phyloP scores from a whole-genome alignment of 2,329 filamentous ascomycete genomes.

The Fusarium continuum region DNA sequence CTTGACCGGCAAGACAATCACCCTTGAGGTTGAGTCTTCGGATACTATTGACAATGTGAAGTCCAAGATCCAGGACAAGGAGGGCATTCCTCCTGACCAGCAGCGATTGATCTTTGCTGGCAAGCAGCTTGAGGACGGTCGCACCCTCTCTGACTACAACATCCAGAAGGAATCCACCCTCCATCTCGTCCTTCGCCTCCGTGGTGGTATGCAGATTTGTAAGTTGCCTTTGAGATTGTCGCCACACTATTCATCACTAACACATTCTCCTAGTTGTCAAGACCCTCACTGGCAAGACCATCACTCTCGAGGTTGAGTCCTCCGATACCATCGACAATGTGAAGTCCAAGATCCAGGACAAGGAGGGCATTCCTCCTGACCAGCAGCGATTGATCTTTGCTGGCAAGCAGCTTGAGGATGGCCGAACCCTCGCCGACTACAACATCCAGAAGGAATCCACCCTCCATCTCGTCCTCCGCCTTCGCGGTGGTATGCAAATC shows the following conservation, averaged over 20 bases:
- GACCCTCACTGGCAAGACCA: constrained; percentile 92
- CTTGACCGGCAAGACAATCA: constrained; percentile 74
- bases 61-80: constrained; percentile 98
- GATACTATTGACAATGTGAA: constrained; percentile 99
- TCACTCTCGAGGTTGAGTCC: constrained; percentile 89
- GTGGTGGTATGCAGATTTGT: constrained; percentile 73
- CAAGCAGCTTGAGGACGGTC: constrained; percentile 94
- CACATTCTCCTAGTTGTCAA: constrained; percentile 66
- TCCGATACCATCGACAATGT: constrained; percentile 96
- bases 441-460: constrained; percentile 96
- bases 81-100: constrained; percentile 95
- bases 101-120: constrained; percentile 96
- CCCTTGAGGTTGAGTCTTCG: constrained; percentile 79
- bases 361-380: constrained; percentile 95
- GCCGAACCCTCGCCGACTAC: constrained; percentile 89
- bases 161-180: constrained; percentile 74
- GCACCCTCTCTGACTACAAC: constrained; percentile 65
- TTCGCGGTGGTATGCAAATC: constrained; percentile 90
- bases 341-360: constrained; percentile 97
- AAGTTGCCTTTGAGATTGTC: constrained; percentile 43
- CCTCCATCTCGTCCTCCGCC: constrained; percentile 84
- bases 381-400: constrained; percentile 96
- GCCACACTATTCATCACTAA: constrained; percentile 24
- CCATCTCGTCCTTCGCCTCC: constrained; percentile 78
- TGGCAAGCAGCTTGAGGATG: constrained; percentile 94